phyloP scores from a whole-genome alignment of 768 basidiomycete species.

The Leucosporidium creatinivorum region DNA sequence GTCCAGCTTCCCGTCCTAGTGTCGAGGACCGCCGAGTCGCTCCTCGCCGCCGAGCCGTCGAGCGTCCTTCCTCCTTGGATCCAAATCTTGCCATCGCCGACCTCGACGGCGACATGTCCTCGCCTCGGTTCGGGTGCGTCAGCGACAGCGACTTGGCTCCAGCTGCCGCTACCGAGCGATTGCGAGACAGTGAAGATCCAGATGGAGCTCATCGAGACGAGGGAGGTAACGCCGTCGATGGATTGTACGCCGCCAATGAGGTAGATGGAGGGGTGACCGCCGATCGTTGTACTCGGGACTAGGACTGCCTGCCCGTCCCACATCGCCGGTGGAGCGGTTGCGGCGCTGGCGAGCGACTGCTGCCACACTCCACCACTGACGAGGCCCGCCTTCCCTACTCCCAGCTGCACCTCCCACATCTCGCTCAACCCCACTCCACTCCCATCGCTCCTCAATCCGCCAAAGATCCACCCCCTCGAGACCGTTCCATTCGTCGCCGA shows the following conservation, averaged over 20 bases:
- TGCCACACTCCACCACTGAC: not conserved
- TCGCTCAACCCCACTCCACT: conserved; percentile 8
- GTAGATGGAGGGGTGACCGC: conserved; percentile 6
- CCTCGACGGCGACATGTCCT: conserved; percentile 16
- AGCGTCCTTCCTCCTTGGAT: conserved; percentile 20
- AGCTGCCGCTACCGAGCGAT: conserved; percentile 1
- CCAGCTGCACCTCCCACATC: conserved; percentile 20
- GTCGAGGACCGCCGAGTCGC: conserved; percentile 17
- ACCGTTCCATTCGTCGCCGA: conserved; percentile 19
- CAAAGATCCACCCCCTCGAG: conserved; percentile 23
- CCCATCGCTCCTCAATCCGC: conserved; percentile 18
- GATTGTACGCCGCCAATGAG: conserved; percentile 20
- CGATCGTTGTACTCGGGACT: not conserved
- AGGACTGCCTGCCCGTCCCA: conserved; percentile 25
- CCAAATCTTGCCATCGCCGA: conserved; percentile 21
- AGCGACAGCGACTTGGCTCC: not conserved
- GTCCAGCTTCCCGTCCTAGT: conserved; percentile 4
- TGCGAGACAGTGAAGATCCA: conserved; percentile 13
- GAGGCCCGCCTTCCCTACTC: not conserved
- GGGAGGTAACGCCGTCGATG: not conserved
- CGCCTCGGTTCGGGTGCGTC: not conserved
- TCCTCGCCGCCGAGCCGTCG: not conserved
- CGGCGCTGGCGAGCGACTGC: not conserved
- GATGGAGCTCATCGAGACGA: not conserved
- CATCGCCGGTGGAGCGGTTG: conserved; percentile 8